Base-by-base conservation (phyloP, 2,329 filamentous ascomycete genomes). In the Curvularia eragrostidis region DNA sequence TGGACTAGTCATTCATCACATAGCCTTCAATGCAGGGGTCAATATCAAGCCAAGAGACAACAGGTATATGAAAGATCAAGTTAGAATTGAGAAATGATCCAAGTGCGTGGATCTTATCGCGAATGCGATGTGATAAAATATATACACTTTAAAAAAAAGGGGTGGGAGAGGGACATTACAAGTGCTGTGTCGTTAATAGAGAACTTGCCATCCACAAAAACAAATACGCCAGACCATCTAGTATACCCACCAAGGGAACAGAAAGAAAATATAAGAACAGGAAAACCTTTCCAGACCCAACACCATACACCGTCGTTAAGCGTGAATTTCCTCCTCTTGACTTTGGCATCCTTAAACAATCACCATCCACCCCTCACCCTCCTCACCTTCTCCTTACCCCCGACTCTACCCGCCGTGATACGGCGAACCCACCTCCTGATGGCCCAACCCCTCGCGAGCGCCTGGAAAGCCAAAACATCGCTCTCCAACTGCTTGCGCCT, bases 391-490 rank as follows among this genome's bases (percentile, higher is more conserved):
- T 71, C 67, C 65, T 67, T 74, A 28, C 73, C 73, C 7, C 69
- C 70, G 42, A 71, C 53, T 12, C 64, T 51, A 1, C 73, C 71
- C 1, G 58, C 70, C 5, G 70, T 74, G 43, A 68, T 61, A 3
- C 67, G 39, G n/a, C 67, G 49, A 1, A 69, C 59, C 65, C 63
- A 73, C 36, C 74, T 66, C 47, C 80, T 69, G 21, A 75, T 70
- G 32, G 69, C 62, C 75, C 79, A 79, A 0, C 77, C 81, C 39
- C 79, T 68, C 3, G 76, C 78, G 61, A 79, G n/a, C 23, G 71
- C 71, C 70, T 83, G 81, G 48, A 83, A 80, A 9, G 53, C 59
- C 39, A 66, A 39, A 0, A 82, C 71, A 64, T 79, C 76, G 13
- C 57, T 61, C 52, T 78, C 71, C 41, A 82, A 54, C 52, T 64